Percentiles rank a stretch among this genome's conserved stretches.
These are phyloP conservation scores for Arthrinium puccinioides DNA, from an alignment of 2,329 filamentous ascomycete species.

Conservation along the genomic window DNA sequence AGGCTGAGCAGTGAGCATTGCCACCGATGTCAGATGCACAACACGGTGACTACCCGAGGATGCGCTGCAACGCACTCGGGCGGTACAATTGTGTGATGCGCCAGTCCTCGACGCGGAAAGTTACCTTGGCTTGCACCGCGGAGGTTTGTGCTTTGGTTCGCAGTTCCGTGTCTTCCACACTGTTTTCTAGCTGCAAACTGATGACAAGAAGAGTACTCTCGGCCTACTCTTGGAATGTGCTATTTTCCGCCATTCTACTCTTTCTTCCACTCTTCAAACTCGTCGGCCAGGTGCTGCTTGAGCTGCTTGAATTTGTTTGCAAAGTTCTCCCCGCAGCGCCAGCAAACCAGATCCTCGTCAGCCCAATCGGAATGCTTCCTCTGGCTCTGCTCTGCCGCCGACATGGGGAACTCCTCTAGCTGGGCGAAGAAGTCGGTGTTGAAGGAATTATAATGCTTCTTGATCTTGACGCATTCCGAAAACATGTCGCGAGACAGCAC, in stretches of 20 bases:
- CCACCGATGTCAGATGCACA: no score
- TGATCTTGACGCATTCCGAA: constrained; percentile 64
- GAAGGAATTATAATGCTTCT: constrained; percentile 91
- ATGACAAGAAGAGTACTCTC: no score
- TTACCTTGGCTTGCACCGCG: no score
- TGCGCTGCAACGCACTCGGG: no score
- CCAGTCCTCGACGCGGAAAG: no score
- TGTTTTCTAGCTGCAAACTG: no score
- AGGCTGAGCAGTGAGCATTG: no score
- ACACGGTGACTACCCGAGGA: no score
- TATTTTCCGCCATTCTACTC: constrained; percentile 42
- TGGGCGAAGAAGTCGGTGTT: constrained; percentile 76
- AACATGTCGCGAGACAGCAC: constrained; percentile 75
- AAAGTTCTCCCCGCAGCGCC: constrained; percentile 74
- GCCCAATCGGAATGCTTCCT: constrained; percentile 51
- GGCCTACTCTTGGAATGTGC: no score
- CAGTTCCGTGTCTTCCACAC: no score
- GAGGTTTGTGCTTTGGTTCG: no score
- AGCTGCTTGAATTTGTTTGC: constrained; percentile 59
- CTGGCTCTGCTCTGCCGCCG: constrained; percentile 52
- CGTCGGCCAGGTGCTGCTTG: constrained; percentile 54
- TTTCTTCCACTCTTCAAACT: constrained; percentile 70
- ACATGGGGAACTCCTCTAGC: constrained; percentile 73
- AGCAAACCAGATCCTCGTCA: constrained; percentile 64
- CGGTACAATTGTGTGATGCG: no score